Conservation (phyloP, 1,284 basidiomycete species). For the Cryptococcus sp. region DNA sequence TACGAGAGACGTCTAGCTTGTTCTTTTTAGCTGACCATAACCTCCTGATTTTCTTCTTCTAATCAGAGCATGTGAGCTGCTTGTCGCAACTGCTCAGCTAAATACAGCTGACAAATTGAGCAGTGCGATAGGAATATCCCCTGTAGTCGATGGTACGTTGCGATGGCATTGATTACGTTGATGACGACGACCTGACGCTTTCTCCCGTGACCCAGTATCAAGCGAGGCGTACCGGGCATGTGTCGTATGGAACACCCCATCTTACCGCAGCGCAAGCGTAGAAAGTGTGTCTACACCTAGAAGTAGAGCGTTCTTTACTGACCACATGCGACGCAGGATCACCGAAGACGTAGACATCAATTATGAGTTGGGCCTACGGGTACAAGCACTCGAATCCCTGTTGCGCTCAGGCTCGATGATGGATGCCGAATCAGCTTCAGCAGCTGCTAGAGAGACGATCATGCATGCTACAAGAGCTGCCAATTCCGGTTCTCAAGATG, state of each 20-base stretch:
- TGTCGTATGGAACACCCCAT: constrained; percentile 49
- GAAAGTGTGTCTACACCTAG: constrained; percentile 32
- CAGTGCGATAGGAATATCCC: constrained; percentile 52
- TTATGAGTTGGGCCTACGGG: constrained; percentile 43
- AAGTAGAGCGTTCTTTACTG: background rate
- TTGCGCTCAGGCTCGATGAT: constrained; percentile 43
- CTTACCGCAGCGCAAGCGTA: constrained; percentile 38
- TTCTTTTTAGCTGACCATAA: background rate
- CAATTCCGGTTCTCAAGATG: constrained; percentile 42
- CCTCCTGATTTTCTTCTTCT: constrained; percentile 9
- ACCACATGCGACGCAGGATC: constrained; percentile 7
- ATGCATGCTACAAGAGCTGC: constrained; percentile 46
- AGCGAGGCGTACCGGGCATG: constrained; percentile 48
- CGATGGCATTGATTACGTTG: background rate
- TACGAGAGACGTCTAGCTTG: background rate
- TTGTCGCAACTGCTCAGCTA: background rate
- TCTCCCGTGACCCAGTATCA: constrained; percentile 28
- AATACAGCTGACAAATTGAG: constrained; percentile 8
- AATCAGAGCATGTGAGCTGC: constrained; percentile 39
- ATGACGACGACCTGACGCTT: background rate
- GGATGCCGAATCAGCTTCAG: constrained; percentile 38
- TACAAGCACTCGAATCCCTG: constrained; percentile 47
- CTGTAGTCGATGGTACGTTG: constrained; percentile 45
- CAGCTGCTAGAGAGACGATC: constrained; percentile 46
- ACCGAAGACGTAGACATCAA: constrained; percentile 37